phyloP scores from a whole-genome alignment of 371 early-diverging fungal genomes.

The Mortierella sp. region DNA sequence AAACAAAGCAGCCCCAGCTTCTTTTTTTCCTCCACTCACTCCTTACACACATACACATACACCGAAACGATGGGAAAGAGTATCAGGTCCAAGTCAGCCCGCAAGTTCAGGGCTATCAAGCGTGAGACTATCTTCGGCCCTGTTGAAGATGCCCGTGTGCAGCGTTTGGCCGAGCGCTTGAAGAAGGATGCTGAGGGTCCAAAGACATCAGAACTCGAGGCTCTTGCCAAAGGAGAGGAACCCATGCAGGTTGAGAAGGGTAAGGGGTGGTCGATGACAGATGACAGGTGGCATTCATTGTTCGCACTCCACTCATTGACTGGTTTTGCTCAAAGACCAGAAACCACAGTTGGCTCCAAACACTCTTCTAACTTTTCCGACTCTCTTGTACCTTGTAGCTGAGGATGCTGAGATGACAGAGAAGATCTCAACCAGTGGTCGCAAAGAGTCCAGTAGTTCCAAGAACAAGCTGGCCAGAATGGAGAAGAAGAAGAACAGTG shows the following conservation, averaged over 20 bases:
- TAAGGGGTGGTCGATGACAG: too few species aligned
- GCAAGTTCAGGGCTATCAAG: constrained; percentile 58
- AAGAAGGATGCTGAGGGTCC: constrained; percentile 52
- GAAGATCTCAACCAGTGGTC: constrained; percentile 52
- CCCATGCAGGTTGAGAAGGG: constrained; percentile 49
- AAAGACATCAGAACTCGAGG: constrained; percentile 53
- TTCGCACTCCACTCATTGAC: too few species aligned
- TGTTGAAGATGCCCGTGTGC: constrained; percentile 56
- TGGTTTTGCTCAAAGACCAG: too few species aligned
- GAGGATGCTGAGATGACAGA: constrained; percentile 37
- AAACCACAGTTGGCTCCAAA: too few species aligned
- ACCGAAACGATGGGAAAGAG: constrained; percentile 59
- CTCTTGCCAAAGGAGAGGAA: constrained; percentile 44
- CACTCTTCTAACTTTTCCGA: too few species aligned
- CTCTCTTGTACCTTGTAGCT: too few species aligned
- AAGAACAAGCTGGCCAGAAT: constrained; percentile 51
- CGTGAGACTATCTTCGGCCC: constrained; percentile 57
- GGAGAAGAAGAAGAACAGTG: constrained; percentile 48
- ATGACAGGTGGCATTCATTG: too few species aligned
- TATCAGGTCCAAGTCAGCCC: constrained; percentile 58
- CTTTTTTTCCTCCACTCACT: background rate
- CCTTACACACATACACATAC: background rate
- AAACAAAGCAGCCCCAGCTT: constrained; percentile 1
- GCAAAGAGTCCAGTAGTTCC: constrained; percentile 38
- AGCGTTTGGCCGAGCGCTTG: constrained; percentile 54